These are phyloP conservation scores for Gossypium rotundifolium DNA, from an alignment of 345 rosid genomes.

Conservation along the genomic window DNA sequence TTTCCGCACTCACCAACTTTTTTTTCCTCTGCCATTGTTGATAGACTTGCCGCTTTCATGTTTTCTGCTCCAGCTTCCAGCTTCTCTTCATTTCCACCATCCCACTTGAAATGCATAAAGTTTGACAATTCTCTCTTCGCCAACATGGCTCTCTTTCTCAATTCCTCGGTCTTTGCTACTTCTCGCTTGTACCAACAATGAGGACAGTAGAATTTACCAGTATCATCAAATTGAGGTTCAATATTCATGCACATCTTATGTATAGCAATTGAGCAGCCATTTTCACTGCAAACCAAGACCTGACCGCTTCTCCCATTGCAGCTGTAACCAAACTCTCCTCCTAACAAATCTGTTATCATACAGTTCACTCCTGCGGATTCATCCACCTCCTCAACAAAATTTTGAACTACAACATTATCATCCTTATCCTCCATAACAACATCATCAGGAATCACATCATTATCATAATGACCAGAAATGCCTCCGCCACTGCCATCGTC, in stretches of 20 bases:
- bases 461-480: no score
- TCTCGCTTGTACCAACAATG: constrained; percentile 53
- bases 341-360: constrained; percentile 11
- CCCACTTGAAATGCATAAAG: constrained; percentile 18
- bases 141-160: constrained; percentile 30
- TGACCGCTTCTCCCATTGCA: constrained; percentile 9
- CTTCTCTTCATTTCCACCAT: background rate
- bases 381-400: background rate
- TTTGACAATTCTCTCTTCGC: constrained; percentile 20
- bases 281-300: constrained; percentile 1
- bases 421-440: background rate
- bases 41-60: background rate
- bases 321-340: constrained; percentile 22
- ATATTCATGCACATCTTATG: background rate
- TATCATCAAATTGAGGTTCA: constrained; percentile 27
- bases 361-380: background rate
- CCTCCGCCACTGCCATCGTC: background rate
- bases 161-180: constrained; percentile 16
- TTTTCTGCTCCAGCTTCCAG: background rate
- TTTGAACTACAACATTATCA: background rate
- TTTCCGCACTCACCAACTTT: background rate
- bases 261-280: constrained; percentile 5
- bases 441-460: background rate
- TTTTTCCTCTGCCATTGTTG: background rate
- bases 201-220: constrained; percentile 55